Base-by-base conservation (phyloP, 2,329 filamentous ascomycete species). In the Xylariaceae sp. region DNA sequence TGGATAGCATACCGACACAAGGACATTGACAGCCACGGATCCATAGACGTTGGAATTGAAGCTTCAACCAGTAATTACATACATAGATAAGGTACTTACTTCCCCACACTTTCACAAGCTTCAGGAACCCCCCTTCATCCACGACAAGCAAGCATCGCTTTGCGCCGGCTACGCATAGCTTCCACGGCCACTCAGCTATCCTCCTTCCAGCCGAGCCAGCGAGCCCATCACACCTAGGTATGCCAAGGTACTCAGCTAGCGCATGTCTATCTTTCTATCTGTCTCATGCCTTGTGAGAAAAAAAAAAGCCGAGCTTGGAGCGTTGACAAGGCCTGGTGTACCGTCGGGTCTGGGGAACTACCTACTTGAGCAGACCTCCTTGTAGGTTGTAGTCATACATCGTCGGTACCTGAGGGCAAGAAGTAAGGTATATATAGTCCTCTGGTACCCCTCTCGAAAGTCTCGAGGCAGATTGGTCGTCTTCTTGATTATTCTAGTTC, bases 91-190 rank as follows among this genome's bases (percentile, higher is more conserved):
- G 22, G 22, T 26, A 26, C 22, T 11, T 8, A 19, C 34, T 60
- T 49, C 59, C 54, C 56, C 58, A 59, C 57, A 59, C 52, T 57
- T 59, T 60, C 52, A 59, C 56, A 60, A 58, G 55, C 54, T 56
- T 51, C 45, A 36, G 19, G 47, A 35, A 32, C 4, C 30, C 6
- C 22, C 37, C 34, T 44, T 41, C 38, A 36, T 42, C 37, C 36
- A 19, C 37, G 7, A 8, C 13, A 16, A 32, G 47, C 44, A n/a
- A 18, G 32, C 48, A 43, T 44, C 42, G 43, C 30, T 47, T 41
- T 37, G 41, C 44, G 44, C 49, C 53, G 54, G 53, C 51, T 53
- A 56, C 22, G 41, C 42, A 45, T 43, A 26, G 37, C 31, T 44
- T 39, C 38, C 41, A 46, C 51, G 41, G 42, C 55, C 56, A 59